Evolutionary conservation across 805 yeast genomes (phyloP), one percentile per base, ranked within the genome.

Genomic region (Candida orba): DNA sequence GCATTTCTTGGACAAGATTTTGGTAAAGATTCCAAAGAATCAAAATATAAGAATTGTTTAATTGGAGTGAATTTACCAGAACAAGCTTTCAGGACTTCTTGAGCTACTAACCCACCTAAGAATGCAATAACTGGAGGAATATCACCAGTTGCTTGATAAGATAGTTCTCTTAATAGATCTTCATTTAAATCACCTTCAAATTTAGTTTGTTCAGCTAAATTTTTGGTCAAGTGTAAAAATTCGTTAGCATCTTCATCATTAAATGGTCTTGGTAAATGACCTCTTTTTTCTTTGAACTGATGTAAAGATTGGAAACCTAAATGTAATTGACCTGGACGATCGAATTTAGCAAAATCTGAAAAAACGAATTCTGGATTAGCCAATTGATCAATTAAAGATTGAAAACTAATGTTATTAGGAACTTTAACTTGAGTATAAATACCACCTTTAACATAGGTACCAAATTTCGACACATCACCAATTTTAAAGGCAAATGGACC

Each of bases 401-500:
- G 74, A 64, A 85, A 93, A 6, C 73, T 61, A 20, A 83, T 52
- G 24, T 68, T 71, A 40, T 63, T 64, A 25, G 99, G 98, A 57
- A 84, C 79, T 67, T 90, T 90, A 39, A 91, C 96, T 67, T 93
- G 95, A 22, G 89, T 84, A 70, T 86, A 93, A 39, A 86, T 70
- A 50, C 99, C 99, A 40, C 96, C 96, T 57, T 79, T 80, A 41
- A 68, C 63, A 59, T 88, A 93, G 2, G 70, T 63, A 20, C 90
- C 95, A 45, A 77, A 69, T 43, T 78, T 73, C 20, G 67, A 56
- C 1, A 73, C 71, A 43, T 64, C 65, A 14, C 75, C 78, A 46
- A 91, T 78, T 59, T 78, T 80, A 72, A 85, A 93, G 3, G 97
- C 95, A 60, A 77, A 89, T n/a, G 99, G 99, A 14, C 98, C 99